These are phyloP conservation scores for Brasenia schreberi DNA, from an alignment of 164 flowering plant genomes.

Conservation along the genomic window DNA sequence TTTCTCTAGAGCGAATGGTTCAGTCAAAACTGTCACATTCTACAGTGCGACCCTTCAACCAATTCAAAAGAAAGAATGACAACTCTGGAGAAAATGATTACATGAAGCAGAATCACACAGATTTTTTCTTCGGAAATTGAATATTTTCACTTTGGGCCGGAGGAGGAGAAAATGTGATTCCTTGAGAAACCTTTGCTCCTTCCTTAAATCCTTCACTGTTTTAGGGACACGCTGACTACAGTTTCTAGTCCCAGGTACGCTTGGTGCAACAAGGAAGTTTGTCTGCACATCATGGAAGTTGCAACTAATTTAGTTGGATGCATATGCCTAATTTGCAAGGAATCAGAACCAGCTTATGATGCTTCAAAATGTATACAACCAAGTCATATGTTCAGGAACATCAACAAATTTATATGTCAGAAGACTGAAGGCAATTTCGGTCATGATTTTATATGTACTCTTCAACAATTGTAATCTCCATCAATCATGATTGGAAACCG, in stretches of 20 bases:
- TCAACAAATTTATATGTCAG: neutral
- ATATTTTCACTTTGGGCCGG: constrained; percentile 17
- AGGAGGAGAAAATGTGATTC: constrained; percentile 2
- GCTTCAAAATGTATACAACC: neutral
- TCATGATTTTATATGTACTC: neutral
- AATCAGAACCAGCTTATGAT: neutral
- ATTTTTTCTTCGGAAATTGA: constrained; percentile 9
- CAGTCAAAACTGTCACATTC: no score
- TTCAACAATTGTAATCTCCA: neutral
- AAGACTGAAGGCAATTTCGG: neutral
- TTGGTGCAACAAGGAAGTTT: neutral
- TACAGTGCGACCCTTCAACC: neutral
- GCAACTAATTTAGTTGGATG: neutral
- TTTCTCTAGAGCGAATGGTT: no score
- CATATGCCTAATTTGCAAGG: neutral
- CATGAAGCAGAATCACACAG: constrained; percentile 36
- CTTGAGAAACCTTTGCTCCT: neutral
- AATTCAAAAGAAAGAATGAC: neutral
- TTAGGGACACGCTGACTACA: neutral
- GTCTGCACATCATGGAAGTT: neutral
- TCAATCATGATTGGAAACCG: neutral
- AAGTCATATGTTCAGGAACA: neutral
- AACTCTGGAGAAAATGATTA: constrained; percentile 12
- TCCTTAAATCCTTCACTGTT: neutral
- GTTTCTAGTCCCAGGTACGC: neutral